These are phyloP conservation scores for Fusarium sulawesiense DNA, from an alignment of 2,329 filamentous ascomycete genomes.

Conservation along the genomic window DNA sequence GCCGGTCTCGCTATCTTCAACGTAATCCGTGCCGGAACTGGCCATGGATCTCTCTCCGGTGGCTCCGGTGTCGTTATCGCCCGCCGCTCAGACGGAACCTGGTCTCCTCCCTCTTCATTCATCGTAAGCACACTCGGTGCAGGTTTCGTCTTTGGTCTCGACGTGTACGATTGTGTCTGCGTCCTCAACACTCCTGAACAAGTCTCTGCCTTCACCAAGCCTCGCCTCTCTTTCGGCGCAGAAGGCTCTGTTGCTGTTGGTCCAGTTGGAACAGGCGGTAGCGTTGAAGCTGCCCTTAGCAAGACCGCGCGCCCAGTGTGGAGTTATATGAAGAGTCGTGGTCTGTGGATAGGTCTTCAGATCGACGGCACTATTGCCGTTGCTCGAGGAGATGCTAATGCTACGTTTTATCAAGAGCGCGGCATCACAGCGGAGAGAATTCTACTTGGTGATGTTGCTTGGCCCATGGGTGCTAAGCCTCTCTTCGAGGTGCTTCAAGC, in stretches of 20 bases:
- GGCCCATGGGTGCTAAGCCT: slow-evolving; percentile 54
- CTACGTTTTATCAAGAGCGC: slow-evolving; percentile 76
- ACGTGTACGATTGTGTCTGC: slow-evolving; percentile 81
- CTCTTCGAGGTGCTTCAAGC: slow-evolving; percentile 55
- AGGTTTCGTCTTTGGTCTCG: slow-evolving; percentile 77
- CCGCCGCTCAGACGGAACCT: slow-evolving; percentile 68
- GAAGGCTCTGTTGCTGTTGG: slow-evolving; percentile 75
- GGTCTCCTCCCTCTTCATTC: slow-evolving; percentile 80
- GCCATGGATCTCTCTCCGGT: slow-evolving; percentile 66
- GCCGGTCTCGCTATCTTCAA: slow-evolving; percentile 73
- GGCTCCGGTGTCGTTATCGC: slow-evolving; percentile 70
- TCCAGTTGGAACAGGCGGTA: slow-evolving; percentile 69
- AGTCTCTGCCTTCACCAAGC: slow-evolving; percentile 73
- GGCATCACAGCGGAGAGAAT: slow-evolving; percentile 54
- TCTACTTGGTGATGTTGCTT: slow-evolving; percentile 53
- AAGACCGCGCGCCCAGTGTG: slow-evolving; percentile 70
- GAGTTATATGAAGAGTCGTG: slow-evolving; percentile 84
- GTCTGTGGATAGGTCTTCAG: slow-evolving; percentile 82
- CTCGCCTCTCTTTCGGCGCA: slow-evolving; percentile 75
- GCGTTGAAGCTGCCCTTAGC: slow-evolving; percentile 57
- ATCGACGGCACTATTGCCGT: slow-evolving; percentile 85
- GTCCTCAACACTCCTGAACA: slow-evolving; percentile 78
- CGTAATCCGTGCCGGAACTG: slow-evolving; percentile 68
- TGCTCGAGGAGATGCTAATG: slow-evolving; percentile 81
- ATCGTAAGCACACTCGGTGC: slow-evolving; percentile 76